Base-by-base conservation (phyloP, 202 grass and related monocot species). In the Zoysia matrella region DNA sequence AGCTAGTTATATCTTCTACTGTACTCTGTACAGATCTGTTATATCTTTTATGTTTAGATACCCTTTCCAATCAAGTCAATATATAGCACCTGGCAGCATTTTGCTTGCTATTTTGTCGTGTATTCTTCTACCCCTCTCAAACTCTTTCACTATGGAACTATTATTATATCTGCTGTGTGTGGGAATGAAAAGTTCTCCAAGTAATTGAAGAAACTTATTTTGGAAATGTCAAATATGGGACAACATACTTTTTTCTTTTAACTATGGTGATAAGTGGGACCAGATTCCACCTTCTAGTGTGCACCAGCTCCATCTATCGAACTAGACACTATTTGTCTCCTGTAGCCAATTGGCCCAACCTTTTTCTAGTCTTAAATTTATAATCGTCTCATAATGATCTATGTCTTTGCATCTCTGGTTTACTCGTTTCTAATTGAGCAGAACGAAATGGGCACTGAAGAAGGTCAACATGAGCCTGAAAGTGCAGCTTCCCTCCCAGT, bases 401-500 rank as follows among this genome's bases (percentile, higher is more conserved):
- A 4, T 51, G 11, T 68, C 55, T 40, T 77, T 48, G 9, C 16
- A 56, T 88, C 22, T 75, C 58, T 80, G 41, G 9, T 72, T 80
- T 83, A 67, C 63, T 49, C 0, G 1, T 54, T 2, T 79, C 49
- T 79, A 65, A 79, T 74, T 67, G 54, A 75, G 64, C 83, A 86
- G 90, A 80, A 94, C 76, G 84, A 89, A 78, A 77, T 72, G 81
- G 70, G 64, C 14, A 65, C 69, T 50, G 82, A 95, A 80, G 81
- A 83, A 89, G 86, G 72, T 54, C 83, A 91, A 65, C 73, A 74
- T n/a, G 80, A 86, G 52, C 80, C 86, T 78, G 73, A 82, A 77
- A 68, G 22, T 83, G 85, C 16, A 60, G 54, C 85, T 85, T 89
- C 86, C 30, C 90, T 98, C 79, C 95, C 95, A 77, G 87, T 98